phyloP scores from a whole-genome alignment of 108 stramenopile genomes.

The Asterionellopsis glacialis region DNA sequence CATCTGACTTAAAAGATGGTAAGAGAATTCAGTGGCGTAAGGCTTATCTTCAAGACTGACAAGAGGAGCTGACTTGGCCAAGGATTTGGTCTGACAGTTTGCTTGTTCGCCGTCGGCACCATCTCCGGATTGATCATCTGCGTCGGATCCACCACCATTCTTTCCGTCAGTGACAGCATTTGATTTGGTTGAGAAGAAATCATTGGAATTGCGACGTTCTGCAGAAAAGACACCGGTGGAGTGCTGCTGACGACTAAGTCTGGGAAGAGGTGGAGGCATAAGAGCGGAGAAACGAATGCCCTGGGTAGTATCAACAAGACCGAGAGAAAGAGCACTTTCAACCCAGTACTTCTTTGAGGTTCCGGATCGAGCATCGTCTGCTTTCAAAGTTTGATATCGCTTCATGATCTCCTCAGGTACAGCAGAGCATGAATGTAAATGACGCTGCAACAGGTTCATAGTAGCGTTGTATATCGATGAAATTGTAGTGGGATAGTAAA shows the following conservation, averaged over 20 bases:
- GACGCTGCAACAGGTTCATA: slow-evolving; percentile 76
- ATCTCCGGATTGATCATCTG: background rate
- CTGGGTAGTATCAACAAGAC: slow-evolving; percentile 68
- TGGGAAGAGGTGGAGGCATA: slow-evolving; percentile 22
- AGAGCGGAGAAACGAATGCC: slow-evolving; percentile 61
- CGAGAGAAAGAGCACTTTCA: slow-evolving; percentile 55
- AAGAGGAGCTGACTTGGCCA: slow-evolving; percentile 30
- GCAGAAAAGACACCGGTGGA: slow-evolving; percentile 10
- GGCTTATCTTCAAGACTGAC: slow-evolving; percentile 59
- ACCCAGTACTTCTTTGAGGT: slow-evolving; percentile 86
- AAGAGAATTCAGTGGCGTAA: slow-evolving; percentile 73
- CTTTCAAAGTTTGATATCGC: slow-evolving; percentile 70
- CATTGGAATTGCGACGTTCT: slow-evolving; percentile 18
- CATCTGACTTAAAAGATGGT: slow-evolving; percentile 70
- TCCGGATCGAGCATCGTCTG: slow-evolving; percentile 70
- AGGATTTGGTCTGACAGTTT: background rate
- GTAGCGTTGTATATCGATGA: slow-evolving; percentile 77
- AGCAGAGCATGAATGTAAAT: slow-evolving; percentile 57
- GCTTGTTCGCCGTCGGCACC: background rate
- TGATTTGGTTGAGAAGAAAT: slow-evolving; percentile 19
- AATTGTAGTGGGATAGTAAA: slow-evolving; percentile 71
- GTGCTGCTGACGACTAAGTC: slow-evolving; percentile 12
- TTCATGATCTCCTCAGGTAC: slow-evolving; percentile 59
- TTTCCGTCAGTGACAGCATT: background rate
- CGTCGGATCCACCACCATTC: background rate